Evolutionary conservation across 2,329 filamentous ascomycete genomes (phyloP).

Genomic region (Fusarium neocosmosporiellum): DNA sequence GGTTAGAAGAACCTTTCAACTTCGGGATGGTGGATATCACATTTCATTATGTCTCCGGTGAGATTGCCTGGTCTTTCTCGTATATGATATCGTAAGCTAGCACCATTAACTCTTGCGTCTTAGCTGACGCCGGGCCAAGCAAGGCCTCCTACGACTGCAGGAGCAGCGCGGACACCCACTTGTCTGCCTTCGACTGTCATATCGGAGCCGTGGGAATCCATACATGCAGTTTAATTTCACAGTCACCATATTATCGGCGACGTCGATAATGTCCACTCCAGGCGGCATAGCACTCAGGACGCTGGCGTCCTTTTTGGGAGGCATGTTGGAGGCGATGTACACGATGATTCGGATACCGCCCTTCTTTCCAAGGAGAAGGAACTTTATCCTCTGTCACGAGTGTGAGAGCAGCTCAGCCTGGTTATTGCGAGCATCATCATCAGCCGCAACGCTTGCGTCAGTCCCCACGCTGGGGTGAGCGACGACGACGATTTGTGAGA

Average conservation of each 20-base stretch:
- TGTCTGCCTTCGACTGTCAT: too few relatives aligned
- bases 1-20: slow-evolving; percentile 2
- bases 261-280: too few relatives aligned
- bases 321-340: too few relatives aligned
- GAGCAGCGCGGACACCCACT: neutral
- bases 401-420: neutral
- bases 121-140: neutral
- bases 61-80: slow-evolving; percentile 2
- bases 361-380: neutral
- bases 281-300: too few relatives aligned
- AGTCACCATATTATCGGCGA: too few relatives aligned
- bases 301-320: too few relatives aligned
- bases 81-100: slow-evolving; percentile 8
- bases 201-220: too few relatives aligned
- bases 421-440: slow-evolving; percentile 3
- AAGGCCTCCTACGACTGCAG: slow-evolving; percentile 1
- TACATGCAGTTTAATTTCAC: too few relatives aligned
- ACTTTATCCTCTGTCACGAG: neutral
- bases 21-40: neutral
- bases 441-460: neutral
- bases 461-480: neutral
- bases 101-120: neutral
- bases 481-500: slow-evolving; percentile 4
- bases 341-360: neutral
- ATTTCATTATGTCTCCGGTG: neutral